Evolutionary conservation across 441 rosid species (phyloP).

Genomic region (Adansonia madagascariensis): DNA sequence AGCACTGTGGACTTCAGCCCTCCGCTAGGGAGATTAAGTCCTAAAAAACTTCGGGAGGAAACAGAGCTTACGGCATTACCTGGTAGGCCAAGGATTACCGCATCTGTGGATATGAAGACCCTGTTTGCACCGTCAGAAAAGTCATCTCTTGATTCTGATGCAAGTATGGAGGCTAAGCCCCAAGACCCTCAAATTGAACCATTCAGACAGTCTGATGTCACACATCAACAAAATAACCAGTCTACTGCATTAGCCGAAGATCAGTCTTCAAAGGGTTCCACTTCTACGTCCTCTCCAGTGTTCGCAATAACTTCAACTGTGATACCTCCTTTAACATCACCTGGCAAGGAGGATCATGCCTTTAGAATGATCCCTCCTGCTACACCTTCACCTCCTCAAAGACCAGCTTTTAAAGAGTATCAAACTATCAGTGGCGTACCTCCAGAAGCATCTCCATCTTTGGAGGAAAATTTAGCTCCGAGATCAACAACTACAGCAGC

Average conservation of each 20-base stretch:
- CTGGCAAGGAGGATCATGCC: conserved; percentile 24
- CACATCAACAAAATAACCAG: conserved; percentile 34
- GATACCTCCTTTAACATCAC: conserved; percentile 29
- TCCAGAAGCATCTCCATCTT: not conserved
- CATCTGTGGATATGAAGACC: conserved; percentile 38
- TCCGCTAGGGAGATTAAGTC: conserved; percentile 42
- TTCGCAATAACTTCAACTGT: conserved; percentile 24
- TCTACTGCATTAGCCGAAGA: conserved; percentile 35
- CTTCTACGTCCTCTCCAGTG: conserved; percentile 15
- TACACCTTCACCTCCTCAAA: conserved; percentile 35
- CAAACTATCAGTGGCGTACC: not conserved
- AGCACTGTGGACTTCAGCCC: conserved; percentile 39
- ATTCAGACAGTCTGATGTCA: conserved; percentile 31
- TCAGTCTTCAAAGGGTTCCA: conserved; percentile 13
- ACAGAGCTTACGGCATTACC: conserved; percentile 36
- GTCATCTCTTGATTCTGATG: conserved; percentile 29
- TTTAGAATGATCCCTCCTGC: conserved; percentile 31
- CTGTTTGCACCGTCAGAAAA: conserved; percentile 35
- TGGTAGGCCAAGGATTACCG: conserved; percentile 35
- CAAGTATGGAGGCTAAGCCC: conserved; percentile 33
- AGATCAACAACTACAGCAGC: conserved; percentile 39
- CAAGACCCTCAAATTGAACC: conserved; percentile 40
- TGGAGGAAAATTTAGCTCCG: conserved; percentile 29
- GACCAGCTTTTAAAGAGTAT: not conserved
- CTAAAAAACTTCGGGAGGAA: conserved; percentile 39